Percentiles rank a stretch among this genome's conserved stretches.
These are phyloP conservation scores for Fistulifera pelliculosa DNA, from an alignment of 108 stramenopile genomes.

Conservation along the genomic window DNA sequence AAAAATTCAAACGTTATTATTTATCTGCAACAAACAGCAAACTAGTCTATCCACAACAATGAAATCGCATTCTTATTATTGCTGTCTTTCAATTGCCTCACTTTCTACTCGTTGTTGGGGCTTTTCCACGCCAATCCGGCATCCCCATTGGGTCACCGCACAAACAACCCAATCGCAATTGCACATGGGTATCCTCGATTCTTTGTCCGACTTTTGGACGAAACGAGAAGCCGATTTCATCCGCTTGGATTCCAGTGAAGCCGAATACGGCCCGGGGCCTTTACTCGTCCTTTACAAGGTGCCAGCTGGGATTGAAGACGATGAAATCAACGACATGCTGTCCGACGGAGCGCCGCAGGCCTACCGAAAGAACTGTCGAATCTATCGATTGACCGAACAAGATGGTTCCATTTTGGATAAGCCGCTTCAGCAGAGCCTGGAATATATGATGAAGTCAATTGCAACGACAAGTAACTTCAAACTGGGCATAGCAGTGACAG, in stretches of 20 bases:
- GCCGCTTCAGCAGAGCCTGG: background rate
- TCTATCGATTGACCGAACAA: background rate
- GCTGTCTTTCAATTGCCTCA: no score
- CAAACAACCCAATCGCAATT: no score
- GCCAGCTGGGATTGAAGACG: constrained; percentile 39
- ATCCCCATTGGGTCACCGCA: no score
- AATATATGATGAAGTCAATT: background rate
- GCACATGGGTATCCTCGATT: no score
- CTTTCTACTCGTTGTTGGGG: no score
- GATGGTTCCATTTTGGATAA: background rate
- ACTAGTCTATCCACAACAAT: no score
- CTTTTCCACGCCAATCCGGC: no score
- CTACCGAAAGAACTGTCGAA: background rate
- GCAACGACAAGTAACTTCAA: background rate
- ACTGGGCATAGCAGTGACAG: background rate
- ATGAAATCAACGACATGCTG: constrained; percentile 54
- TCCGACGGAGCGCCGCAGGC: constrained; percentile 48
- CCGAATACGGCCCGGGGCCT: constrained; percentile 57
- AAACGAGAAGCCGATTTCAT: constrained; percentile 51
- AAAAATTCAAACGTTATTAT: no score
- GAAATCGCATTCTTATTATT: no score
- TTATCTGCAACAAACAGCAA: no score
- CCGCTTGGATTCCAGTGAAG: constrained; percentile 27
- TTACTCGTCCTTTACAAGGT: constrained; percentile 49
- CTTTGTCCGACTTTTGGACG: constrained; percentile 22